Conservation (phyloP, 306 rosid genomes). For the Gleditsia sinensis region DNA sequence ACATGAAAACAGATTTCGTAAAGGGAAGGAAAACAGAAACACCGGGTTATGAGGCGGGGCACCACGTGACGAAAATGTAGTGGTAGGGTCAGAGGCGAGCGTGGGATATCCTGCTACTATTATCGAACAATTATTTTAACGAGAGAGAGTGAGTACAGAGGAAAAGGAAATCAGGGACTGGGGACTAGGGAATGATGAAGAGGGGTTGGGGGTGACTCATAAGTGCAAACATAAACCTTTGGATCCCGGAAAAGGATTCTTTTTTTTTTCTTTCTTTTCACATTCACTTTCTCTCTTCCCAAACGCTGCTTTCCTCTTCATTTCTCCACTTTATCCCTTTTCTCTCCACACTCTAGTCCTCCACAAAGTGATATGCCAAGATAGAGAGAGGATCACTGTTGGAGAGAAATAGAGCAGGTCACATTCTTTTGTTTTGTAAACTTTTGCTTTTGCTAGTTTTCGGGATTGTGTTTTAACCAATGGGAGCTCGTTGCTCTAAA, state of each 20-base stretch:
- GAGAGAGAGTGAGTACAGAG: background rate
- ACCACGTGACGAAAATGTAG: too few species aligned
- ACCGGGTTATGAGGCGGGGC: too few species aligned
- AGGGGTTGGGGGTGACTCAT: constrained; percentile 17
- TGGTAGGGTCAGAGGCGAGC: too few species aligned
- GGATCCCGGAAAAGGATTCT: constrained; percentile 42
- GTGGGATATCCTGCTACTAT: too few species aligned
- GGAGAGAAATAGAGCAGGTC: background rate
- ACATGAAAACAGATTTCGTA: too few species aligned
- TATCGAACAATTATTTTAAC: too few species aligned
- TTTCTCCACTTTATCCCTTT: background rate
- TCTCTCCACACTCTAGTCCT: constrained; percentile 7
- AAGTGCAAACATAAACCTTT: constrained; percentile 21
- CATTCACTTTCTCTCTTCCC: constrained; percentile 46
- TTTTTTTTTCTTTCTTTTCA: too few species aligned
- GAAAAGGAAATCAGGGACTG: constrained; percentile 1
- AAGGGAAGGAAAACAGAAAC: too few species aligned
- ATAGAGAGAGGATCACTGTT: constrained; percentile 4
- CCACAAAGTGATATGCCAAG: constrained; percentile 26
- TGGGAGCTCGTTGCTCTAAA: constrained; percentile 86
- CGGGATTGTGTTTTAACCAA: constrained; percentile 33
- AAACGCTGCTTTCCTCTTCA: constrained; percentile 22
- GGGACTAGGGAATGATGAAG: background rate
- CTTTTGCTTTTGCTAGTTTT: constrained; percentile 12
- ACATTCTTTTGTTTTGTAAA: background rate